Evolutionary conservation across 163 green algal species (phyloP), one percentile per base, ranked within the genome.

Genomic region (Coccomyxa subellipsoidea): DNA sequence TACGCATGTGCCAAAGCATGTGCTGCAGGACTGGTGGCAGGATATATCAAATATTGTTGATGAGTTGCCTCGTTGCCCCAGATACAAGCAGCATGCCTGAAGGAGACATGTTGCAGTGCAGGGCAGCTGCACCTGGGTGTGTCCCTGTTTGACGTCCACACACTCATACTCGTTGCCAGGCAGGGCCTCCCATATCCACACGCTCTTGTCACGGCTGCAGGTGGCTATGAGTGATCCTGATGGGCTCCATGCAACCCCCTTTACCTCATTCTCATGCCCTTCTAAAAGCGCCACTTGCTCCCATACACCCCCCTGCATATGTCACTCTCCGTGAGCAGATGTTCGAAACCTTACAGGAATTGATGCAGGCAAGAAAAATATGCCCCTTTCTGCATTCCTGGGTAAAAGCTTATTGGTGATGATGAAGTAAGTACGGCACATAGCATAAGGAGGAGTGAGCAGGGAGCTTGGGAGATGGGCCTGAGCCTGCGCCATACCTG

Each of bases 211-310:
- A 0, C 96, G 86, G 35, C 95, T 93, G 87, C 97, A 99, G 0
- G 96, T 99, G 18, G 96, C 96, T 10, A 99, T 84, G 59, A 96
- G 76, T n/a, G 54, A 88, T 54, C 96, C 84, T 54, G 77, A 81
- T 0, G 94, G 93, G 80, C 86, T 94, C 94, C 95, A 99, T 5
- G 92, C 93, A 9, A 96, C 94, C 35, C 87, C 89, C 84, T 99
- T 99, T 36, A 99, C 96, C 87, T 99, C 96, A 79, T 94, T 98
- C 83, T 99, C 96, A 78, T 99, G 53, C 1, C 86, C 39, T 47
- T 89, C 86, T 36, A 90, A 79, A 70, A 81, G 76, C 32, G 83
- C 85, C 66, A 95, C 90, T 87, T 94, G 90, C 82, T 95, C 91
- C 93, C 93, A 96, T 6, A 89, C 75, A 37, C 80, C 85, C 0